Evolutionary conservation across 116 monocot species (phyloP).

Genomic region (Dioscorea cayenensis): DNA sequence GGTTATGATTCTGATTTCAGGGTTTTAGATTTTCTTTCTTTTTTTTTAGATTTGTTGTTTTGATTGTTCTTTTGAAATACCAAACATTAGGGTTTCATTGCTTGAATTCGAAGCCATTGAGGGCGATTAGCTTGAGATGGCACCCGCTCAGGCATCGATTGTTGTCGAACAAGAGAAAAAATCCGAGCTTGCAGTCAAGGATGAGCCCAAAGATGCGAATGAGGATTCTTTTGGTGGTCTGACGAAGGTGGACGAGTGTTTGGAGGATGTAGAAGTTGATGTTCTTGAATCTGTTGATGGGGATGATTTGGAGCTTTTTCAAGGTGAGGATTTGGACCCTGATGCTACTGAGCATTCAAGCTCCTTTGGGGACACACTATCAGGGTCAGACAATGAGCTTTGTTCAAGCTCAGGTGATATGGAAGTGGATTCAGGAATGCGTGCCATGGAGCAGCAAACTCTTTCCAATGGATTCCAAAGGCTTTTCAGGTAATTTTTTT

Average conservation of each 20-base stretch:
- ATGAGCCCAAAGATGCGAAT: too few species aligned
- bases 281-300: not conserved
- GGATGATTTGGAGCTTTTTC: not conserved
- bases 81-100: too few species aligned
- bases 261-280: not conserved
- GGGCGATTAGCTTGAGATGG: too few species aligned
- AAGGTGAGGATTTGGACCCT: not conserved
- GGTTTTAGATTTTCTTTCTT: too few species aligned
- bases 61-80: too few species aligned
- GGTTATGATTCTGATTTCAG: too few species aligned
- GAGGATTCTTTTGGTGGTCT: too few species aligned
- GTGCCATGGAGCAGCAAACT: not conserved
- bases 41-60: too few species aligned
- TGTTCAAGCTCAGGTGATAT: slow-evolving; percentile 16
- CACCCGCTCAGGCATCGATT: too few species aligned
- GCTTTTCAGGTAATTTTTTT: slow-evolving; percentile 17
- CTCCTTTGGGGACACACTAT: slow-evolving; percentile 37
- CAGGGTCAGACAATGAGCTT: not conserved
- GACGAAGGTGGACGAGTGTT: not conserved
- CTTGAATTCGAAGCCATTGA: too few species aligned
- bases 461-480: not conserved
- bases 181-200: too few species aligned
- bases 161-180: too few species aligned
- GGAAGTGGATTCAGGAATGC: slow-evolving; percentile 25
- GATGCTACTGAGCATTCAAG: slow-evolving; percentile 37